A percentile compares a stretch with the other conserved stretches of the same genome.
Evolutionary conservation across 2,329 filamentous ascomycete species (phyloP).

Genomic region (Dactylellina cionopaga): DNA sequence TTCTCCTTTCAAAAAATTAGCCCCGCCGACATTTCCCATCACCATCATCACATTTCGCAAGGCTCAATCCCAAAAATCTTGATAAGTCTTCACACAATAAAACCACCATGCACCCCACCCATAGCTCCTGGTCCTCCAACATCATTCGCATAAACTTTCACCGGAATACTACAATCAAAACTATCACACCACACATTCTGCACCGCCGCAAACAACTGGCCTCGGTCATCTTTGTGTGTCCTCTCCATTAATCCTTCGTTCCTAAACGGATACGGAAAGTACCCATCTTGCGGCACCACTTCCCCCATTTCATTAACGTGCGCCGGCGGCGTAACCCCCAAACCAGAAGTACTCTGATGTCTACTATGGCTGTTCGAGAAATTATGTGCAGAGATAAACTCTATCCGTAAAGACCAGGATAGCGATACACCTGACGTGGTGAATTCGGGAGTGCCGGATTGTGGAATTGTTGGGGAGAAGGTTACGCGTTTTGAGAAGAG

Average conservation of each 20-base stretch:
- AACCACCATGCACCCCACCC: conserved; percentile 34
- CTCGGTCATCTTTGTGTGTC: conserved; percentile 80
- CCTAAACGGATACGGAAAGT: conserved; percentile 56
- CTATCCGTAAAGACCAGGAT: conserved; percentile 87
- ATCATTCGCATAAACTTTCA: conserved; percentile 73
- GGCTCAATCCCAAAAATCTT: too few species aligned
- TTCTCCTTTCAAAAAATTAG: not conserved
- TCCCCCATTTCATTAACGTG: conserved; percentile 55
- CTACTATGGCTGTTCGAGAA: conserved; percentile 52
- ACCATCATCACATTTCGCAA: too few species aligned
- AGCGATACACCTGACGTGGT: conserved; percentile 87
- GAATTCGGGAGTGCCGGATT: conserved; percentile 86
- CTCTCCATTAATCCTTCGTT: conserved; percentile 76
- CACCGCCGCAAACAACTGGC: conserved; percentile 78
- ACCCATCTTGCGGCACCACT: conserved; percentile 58
- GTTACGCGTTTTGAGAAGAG: conserved; percentile 81
- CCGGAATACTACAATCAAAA: conserved; percentile 86
- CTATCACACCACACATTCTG: conserved; percentile 85
- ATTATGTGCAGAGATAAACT: conserved; percentile 84
- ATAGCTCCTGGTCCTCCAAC: conserved; percentile 27
- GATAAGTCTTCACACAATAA: conserved; percentile 21
- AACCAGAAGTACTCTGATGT: conserved; percentile 56
- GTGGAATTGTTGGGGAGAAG: conserved; percentile 85
- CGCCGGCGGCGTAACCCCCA: conserved; percentile 58
- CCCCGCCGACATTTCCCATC: not conserved